Base-by-base conservation (phyloP, 495 filamentous ascomycete species). In the Letharia lupina region DNA sequence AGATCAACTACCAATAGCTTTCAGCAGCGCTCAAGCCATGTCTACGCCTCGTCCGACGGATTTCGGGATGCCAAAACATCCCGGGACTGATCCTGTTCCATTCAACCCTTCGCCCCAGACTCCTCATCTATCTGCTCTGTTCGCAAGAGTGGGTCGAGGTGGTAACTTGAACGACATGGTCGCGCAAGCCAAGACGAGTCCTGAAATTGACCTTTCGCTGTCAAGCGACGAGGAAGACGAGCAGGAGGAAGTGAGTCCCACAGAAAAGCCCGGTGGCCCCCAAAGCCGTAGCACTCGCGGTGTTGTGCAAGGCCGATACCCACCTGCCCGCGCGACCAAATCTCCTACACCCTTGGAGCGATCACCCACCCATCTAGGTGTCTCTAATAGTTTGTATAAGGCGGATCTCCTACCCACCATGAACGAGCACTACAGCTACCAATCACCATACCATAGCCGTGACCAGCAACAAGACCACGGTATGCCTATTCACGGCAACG, bases 111-210 rank as follows among this genome's bases (percentile, higher is more conserved):
- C 90, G 16, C 77, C 86, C 18, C 83, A 84, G n/a, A 86, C 86
- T 4, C 91, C 92, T 10, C 83, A 91, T 74, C 80, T 96, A 16
- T 92, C 90, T 42, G 82, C 83, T 15, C 73, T 91, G 63, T 82
- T 93, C 77, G 79, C 84, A 61, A 84, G 81, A 65, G 82, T 80
- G 68, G 90, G 87, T 42, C 81, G 87, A 64, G 77, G 76, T 63
- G 80, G 86, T 62, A 83, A 93, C 67, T 75, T 94, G 62, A 74
- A 77, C 63, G 80, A 87, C 42, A 75, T 90, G 33, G 81, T 87
- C 64, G 77, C 66, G 39, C 81, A 82, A 70, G 86, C 82, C 33
- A 88, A 78, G 78, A 80, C 74, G 45, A 81, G 79, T 70, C 67
- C 82, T 58, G 81, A 86, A 54, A 67, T 76, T 33, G 74, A 81